phyloP scores from a whole-genome alignment of 1,139 yeast species.

The Debaryomyces sp. region DNA sequence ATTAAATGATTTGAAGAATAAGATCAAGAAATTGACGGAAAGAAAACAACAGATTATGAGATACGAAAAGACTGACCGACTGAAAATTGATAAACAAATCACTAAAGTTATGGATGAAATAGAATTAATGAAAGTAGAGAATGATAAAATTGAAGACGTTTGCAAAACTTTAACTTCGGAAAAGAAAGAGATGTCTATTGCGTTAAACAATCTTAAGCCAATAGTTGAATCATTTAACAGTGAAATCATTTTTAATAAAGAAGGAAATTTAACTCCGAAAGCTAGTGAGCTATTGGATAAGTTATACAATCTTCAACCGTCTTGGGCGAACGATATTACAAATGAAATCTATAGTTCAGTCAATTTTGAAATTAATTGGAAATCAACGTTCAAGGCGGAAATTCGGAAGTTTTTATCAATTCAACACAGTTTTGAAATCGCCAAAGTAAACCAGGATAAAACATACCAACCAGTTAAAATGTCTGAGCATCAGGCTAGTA shows the following conservation, averaged over 20 bases:
- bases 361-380: constrained; percentile 40
- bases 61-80: constrained; percentile 26
- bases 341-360: constrained; percentile 32
- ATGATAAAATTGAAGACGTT: constrained; percentile 28
- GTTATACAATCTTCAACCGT: constrained; percentile 31
- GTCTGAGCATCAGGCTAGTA: constrained; percentile 43
- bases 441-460: constrained; percentile 28
- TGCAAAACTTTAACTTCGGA: constrained; percentile 27
- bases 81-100: constrained; percentile 21
- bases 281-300: constrained; percentile 31
- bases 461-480: constrained; percentile 37
- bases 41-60: constrained; percentile 24
- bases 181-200: constrained; percentile 25
- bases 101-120: constrained; percentile 12
- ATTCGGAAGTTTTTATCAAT: constrained; percentile 34
- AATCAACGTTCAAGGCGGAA: constrained; percentile 30
- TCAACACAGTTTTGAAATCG: constrained; percentile 35
- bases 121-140: constrained; percentile 20
- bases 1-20: constrained; percentile 25
- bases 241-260: constrained; percentile 32
- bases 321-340: constrained; percentile 40
- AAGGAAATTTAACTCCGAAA: constrained; percentile 32
- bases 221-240: constrained; percentile 32
- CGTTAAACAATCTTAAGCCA: constrained; percentile 27
- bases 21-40: constrained; percentile 29